phyloP scores from a whole-genome alignment of 2,329 filamentous ascomycete species.

The Pleochaeta shiraiana region DNA sequence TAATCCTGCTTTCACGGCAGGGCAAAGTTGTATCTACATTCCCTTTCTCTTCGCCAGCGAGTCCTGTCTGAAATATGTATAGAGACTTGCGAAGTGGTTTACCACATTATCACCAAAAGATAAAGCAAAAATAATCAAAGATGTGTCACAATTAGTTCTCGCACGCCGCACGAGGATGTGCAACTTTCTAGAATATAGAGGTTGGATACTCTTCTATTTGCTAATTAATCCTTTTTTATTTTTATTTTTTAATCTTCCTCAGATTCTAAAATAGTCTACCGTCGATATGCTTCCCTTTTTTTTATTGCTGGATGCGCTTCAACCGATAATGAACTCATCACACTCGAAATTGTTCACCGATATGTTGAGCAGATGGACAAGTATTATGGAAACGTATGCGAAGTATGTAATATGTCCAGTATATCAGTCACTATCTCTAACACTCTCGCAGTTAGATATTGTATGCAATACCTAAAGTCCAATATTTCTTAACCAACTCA shows the following conservation, averaged over 20 bases:
- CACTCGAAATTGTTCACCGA: slow-evolving; percentile 94
- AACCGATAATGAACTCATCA: slow-evolving; percentile 97
- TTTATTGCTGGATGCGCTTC: slow-evolving; percentile 96
- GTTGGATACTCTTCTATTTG: slow-evolving; percentile 24
- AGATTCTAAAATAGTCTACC: slow-evolving; percentile 99
- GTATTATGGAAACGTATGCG: slow-evolving; percentile 99
- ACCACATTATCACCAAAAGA: slow-evolving; percentile 93
- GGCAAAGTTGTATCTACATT: slow-evolving; percentile 51
- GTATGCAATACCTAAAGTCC: slow-evolving; percentile 7
- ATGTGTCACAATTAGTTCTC: slow-evolving; percentile 93
- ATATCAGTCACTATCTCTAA: too few relatives aligned
- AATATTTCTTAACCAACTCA: background rate
- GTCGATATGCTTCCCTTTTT: slow-evolving; percentile 95
- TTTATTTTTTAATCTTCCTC: slow-evolving; percentile 10
- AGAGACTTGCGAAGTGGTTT: slow-evolving; percentile 99
- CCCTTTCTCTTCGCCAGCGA: background rate
- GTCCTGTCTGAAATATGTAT: slow-evolving; percentile 14
- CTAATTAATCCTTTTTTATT: background rate
- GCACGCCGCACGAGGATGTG: slow-evolving; percentile 96
- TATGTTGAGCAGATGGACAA: slow-evolving; percentile 99
- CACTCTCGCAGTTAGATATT: slow-evolving; percentile 15
- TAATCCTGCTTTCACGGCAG: slow-evolving; percentile 93
- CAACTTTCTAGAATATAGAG: slow-evolving; percentile 99
- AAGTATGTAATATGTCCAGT: slow-evolving; percentile 30
- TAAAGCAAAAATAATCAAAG: slow-evolving; percentile 99